Percentiles rank a stretch among this genome's conserved stretches.
phyloP scores from a whole-genome alignment of 176 grass and related monocot species.

The Bothriochloa decipiens region DNA sequence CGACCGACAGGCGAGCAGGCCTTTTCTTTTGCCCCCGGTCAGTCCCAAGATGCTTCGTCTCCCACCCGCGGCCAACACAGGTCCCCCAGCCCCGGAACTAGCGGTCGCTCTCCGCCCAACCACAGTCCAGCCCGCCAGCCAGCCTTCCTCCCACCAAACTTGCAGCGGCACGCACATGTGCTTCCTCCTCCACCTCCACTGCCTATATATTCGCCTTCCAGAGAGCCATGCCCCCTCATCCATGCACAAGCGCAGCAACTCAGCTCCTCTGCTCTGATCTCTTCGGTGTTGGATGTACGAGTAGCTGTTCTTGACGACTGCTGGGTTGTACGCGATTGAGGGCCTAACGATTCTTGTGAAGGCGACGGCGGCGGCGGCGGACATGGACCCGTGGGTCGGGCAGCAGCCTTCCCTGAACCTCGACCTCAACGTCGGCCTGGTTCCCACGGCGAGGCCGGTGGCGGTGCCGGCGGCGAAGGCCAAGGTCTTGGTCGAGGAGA shows the following conservation, averaged over 20 bases:
- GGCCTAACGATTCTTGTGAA: neutral
- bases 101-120: neutral
- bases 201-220: constrained; percentile 31
- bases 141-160: constrained; percentile 22
- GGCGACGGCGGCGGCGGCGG: neutral
- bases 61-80: neutral
- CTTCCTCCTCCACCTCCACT: neutral
- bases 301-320: neutral
- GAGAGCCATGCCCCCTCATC: neutral
- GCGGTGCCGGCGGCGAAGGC: neutral
- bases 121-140: neutral
- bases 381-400: constrained; percentile 59
- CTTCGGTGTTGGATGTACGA: no score
- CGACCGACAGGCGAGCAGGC: neutral
- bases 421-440: constrained; percentile 58
- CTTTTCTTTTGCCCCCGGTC: neutral
- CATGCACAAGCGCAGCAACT: neutral
- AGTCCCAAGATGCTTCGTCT: constrained; percentile 30
- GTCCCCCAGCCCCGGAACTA: neutral
- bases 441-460: constrained; percentile 1
- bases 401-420: constrained; percentile 61
- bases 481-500: constrained; percentile 47
- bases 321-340: neutral
- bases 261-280: no score
- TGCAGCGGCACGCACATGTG: neutral